These are phyloP conservation scores for Capsicum pubescens DNA, from an alignment of 257 asterid species.

Conservation along the genomic window DNA sequence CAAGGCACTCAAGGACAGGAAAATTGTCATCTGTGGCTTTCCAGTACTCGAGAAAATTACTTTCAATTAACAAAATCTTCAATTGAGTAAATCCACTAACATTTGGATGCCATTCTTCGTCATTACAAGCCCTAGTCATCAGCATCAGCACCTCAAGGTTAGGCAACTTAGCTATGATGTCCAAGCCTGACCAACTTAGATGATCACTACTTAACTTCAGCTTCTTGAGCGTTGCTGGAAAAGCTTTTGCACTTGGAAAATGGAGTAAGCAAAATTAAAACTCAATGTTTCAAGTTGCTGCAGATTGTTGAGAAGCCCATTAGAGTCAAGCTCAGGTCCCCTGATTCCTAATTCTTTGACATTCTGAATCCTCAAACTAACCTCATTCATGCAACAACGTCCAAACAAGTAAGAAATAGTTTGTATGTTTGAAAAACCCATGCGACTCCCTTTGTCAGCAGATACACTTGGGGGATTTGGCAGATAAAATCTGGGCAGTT, in stretches of 20 bases:
- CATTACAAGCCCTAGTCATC: no score
- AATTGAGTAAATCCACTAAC: no score
- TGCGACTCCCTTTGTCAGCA: no score
- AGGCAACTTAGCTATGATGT: slow-evolving; percentile 13
- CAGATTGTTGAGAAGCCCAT: background rate
- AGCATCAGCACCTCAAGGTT: background rate
- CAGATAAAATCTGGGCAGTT: no score
- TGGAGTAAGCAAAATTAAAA: no score
- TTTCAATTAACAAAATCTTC: no score
- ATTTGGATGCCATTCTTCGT: background rate
- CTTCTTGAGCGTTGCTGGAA: slow-evolving; percentile 35
- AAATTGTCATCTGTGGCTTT: no score
- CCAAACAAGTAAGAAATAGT: background rate
- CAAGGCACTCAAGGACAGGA: no score
- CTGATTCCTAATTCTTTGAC: no score
- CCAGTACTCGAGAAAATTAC: no score
- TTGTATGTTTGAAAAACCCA: background rate
- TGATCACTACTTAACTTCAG: background rate
- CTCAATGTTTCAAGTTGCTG: background rate
- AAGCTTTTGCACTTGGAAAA: background rate
- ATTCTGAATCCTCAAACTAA: background rate
- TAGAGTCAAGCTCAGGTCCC: no score
- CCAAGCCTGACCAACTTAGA: background rate
- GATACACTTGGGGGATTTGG: no score
- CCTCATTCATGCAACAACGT: background rate